phyloP scores from a whole-genome alignment of 2,329 filamentous ascomycete genomes.

The Colletotrichum cordylinicola region DNA sequence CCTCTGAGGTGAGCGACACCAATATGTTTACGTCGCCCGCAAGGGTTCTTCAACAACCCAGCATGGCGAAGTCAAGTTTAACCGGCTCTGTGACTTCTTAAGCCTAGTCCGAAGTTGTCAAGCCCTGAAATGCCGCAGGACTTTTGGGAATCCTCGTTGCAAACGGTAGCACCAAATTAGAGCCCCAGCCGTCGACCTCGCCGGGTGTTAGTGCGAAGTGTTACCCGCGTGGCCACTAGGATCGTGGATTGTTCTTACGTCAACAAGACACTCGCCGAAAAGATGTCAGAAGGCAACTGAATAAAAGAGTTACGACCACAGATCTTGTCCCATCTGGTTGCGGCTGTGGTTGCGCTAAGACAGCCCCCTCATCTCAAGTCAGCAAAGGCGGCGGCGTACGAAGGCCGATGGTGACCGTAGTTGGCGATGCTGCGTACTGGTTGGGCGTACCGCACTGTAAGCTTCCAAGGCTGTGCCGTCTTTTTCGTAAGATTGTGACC shows the following conservation, averaged over 20 bases:
- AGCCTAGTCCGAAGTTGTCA: neutral
- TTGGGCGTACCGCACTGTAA: neutral
- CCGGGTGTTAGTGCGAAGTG: neutral
- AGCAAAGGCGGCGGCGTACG: neutral
- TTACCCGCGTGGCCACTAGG: neutral
- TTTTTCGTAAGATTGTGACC: neutral
- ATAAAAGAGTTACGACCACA: neutral
- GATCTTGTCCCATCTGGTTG: neutral
- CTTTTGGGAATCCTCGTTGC: neutral
- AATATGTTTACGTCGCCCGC: neutral
- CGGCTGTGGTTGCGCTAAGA: neutral
- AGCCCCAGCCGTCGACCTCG: neutral
- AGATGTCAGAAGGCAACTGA: neutral
- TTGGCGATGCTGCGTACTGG: neutral
- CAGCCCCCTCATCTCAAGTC: neutral
- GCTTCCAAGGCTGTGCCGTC: neutral
- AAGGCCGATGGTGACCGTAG: neutral
- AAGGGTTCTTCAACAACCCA: neutral
- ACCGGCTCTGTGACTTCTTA: neutral
- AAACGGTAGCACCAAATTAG: neutral
- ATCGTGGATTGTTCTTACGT: neutral
- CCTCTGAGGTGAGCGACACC: neutral
- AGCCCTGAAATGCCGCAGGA: neutral
- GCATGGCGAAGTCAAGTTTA: neutral
- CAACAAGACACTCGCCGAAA: neutral